phyloP scores from a whole-genome alignment of 768 basidiomycete genomes.

The Leucogyrophana mollusca region DNA sequence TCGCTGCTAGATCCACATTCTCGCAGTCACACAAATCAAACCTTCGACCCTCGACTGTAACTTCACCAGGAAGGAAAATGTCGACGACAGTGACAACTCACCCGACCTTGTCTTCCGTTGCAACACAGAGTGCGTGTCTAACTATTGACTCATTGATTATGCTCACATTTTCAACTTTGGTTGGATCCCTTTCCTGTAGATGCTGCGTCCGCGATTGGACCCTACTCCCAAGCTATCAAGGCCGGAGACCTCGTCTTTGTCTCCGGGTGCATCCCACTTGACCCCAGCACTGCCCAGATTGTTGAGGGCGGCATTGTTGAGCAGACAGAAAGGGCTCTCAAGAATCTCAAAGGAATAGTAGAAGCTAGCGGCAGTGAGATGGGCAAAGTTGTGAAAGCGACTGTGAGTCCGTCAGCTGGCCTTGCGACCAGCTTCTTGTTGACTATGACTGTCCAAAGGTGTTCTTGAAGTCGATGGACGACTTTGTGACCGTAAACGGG shows the following conservation, averaged over 20 bases:
- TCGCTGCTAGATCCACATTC: not conserved
- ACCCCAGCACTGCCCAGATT: constrained; percentile 68
- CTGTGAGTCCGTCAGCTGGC: constrained; percentile 50
- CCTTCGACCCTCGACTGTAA: not conserved
- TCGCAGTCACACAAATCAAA: not conserved
- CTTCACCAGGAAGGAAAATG: constrained; percentile 13
- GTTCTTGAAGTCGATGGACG: constrained; percentile 90
- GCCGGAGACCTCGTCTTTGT: constrained; percentile 82
- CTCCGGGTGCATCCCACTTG: constrained; percentile 86
- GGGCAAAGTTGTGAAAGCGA: constrained; percentile 87
- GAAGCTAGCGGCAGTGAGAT: constrained; percentile 78
- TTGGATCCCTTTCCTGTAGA: constrained; percentile 36
- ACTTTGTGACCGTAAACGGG: constrained; percentile 81
- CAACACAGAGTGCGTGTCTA: constrained; percentile 27
- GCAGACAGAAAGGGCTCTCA: constrained; percentile 81
- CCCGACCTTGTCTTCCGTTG: constrained; percentile 32
- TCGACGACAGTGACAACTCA: constrained; percentile 33
- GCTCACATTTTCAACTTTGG: not conserved
- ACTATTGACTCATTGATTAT: not conserved
- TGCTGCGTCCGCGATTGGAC: constrained; percentile 79
- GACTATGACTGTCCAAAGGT: constrained; percentile 48
- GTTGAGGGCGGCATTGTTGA: constrained; percentile 74
- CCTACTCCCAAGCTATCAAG: constrained; percentile 87
- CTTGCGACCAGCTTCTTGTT: not conserved
- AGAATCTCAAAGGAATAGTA: constrained; percentile 82